Evolutionary conservation across 176 grass and related monocot genomes (phyloP).

Genomic region (Bothriochloa decipiens): DNA sequence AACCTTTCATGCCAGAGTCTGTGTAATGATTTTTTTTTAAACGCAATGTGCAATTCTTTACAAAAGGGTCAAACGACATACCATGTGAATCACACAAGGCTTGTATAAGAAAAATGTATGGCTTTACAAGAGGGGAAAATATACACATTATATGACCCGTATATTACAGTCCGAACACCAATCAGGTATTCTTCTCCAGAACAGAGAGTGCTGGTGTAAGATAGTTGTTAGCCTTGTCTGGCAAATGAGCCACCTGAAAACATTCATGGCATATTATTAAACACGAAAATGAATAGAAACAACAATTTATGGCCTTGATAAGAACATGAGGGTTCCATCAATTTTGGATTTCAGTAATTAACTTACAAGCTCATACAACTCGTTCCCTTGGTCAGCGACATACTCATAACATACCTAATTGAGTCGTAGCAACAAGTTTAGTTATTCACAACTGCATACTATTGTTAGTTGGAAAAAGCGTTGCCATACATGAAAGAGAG

Average conservation of each 20-base stretch:
- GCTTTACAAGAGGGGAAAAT: conserved; percentile 46
- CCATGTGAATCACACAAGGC: conserved; percentile 38
- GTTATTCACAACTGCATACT: neutral
- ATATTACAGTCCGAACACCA: neutral
- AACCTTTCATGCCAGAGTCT: neutral
- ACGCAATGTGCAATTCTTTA: too few species aligned
- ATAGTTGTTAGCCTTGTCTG: conserved; percentile 99
- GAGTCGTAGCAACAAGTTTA: conserved; percentile 4
- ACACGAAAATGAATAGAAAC: conserved; percentile 20
- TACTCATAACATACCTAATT: conserved; percentile 92
- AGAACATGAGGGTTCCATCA: conserved; percentile 5
- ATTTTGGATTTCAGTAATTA: conserved; percentile 7
- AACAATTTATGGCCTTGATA: neutral
- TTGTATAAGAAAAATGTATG: conserved; percentile 33
- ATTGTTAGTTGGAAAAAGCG: conserved; percentile 16
- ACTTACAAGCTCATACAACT: conserved; percentile 95
- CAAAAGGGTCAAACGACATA: conserved; percentile 29
- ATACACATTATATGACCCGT: conserved; percentile 43
- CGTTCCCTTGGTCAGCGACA: conserved; percentile 77
- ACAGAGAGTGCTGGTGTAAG: conserved; percentile 91
- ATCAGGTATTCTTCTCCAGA: conserved; percentile 96
- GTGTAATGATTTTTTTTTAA: neutral
- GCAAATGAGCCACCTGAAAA: conserved; percentile 92
- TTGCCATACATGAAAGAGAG: conserved; percentile 1
- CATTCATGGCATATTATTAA: neutral